phyloP scores from a whole-genome alignment of 225 moss, liverwort and hornwort species.

The Rhytidiadelphus loreus region DNA sequence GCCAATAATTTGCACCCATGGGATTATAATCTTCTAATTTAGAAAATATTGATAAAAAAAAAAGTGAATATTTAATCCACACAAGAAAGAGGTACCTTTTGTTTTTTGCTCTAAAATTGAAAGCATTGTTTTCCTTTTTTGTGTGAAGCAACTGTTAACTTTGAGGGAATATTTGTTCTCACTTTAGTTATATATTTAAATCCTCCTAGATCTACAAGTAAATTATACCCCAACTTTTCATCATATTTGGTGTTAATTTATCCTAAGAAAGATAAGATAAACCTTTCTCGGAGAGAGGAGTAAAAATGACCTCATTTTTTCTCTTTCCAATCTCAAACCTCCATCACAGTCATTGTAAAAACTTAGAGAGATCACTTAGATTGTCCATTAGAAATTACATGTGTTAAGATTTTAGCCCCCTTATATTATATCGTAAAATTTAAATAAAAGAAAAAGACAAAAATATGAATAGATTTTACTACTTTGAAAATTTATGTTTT shows the following conservation, averaged over 20 bases:
- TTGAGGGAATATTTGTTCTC: neutral
- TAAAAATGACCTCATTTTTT: neutral
- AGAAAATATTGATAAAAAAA: neutral
- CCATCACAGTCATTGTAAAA: too few species aligned
- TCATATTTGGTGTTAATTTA: neutral
- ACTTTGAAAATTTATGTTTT: too few species aligned
- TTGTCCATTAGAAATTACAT: too few species aligned
- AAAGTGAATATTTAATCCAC: neutral
- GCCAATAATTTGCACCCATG: neutral
- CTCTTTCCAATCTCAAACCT: too few species aligned
- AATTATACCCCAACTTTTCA: neutral
- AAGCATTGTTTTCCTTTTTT: neutral
- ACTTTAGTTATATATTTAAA: neutral
- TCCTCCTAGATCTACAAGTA: neutral
- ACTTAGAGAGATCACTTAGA: too few species aligned
- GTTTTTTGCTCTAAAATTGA: neutral
- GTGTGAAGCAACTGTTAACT: too few species aligned
- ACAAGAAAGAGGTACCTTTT: accelerated
- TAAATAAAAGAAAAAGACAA: too few species aligned
- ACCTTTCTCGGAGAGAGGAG: neutral
- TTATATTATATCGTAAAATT: too few species aligned
- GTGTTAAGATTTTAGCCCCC: too few species aligned
- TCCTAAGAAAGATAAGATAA: neutral
- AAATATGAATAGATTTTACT: too few species aligned
- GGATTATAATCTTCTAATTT: neutral